Base-by-base conservation (phyloP, 305 asterid species). In the Solanum chacoense region DNA sequence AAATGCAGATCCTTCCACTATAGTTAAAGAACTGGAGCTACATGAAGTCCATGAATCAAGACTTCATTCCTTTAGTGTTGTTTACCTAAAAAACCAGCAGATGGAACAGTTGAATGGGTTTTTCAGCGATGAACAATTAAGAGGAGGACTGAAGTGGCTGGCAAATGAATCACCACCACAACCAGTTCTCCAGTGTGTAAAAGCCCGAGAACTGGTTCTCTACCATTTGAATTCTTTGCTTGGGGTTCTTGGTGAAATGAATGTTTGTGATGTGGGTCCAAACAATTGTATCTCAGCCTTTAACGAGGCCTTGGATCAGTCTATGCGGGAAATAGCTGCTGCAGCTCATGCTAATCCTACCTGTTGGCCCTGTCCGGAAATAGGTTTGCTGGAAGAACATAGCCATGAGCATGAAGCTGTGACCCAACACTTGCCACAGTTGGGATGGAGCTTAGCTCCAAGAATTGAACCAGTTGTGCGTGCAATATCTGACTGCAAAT, bases 361-460 rank as follows among this genome's bases (percentile, higher is more conserved):
- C 1, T 91, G 92, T 79, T 97, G 99, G 99, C 99, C 99, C 69
- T 95, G 99, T 91, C 98, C 98, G 40, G 99, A 97, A 91, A 93
- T 96, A 45, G 88, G 88, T 71, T 88, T 94, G 87, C 95, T 97
- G 29, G 93, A 94, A 85, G 89, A 91, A 88, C 89, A 90, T 22
- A 89, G 93, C 36, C 87, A 91, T 8, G 98, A 94, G 93, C 86
- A 89, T 91, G 90, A 85, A 89, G 91, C 91, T n/a, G 91, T 92
- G 42, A 90, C 71, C 29, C 91, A 89, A 91, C 92, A 92, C 93
- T 91, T 97, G 88, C 99, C 99, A 8, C 90, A 90, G 79, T 14
- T 89, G 42, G 98, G 98, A 40, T 97, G 99, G 99, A 95, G 96
- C 93, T 92, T 94, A 34, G 79, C 90, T 88, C 85, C 93, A 50